Evolutionary conservation across 1,284 basidiomycete genomes (phyloP).

Genomic region (Anthracocystis setariae): DNA sequence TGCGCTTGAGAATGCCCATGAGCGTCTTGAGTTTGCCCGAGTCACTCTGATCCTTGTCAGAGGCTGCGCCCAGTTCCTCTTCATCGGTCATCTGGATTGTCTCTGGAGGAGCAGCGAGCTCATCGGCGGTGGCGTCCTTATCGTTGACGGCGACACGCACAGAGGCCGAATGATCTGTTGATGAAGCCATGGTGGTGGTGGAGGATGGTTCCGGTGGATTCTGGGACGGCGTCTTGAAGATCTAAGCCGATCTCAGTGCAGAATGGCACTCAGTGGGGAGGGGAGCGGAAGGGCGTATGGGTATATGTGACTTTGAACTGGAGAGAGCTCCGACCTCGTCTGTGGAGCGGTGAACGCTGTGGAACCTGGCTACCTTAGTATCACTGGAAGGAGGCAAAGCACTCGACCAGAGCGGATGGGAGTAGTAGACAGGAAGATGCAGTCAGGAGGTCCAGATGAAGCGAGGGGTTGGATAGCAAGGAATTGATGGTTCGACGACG

Average conservation of each 20-base stretch:
- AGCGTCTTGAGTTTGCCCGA: slow-evolving; percentile 64
- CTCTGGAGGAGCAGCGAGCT: slow-evolving; percentile 54
- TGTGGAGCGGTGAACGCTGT: too few relatives aligned
- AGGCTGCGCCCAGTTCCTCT: slow-evolving; percentile 58
- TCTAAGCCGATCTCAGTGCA: neutral
- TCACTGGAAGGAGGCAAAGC: too few relatives aligned
- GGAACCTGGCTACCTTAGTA: too few relatives aligned
- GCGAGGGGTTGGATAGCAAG: too few relatives aligned
- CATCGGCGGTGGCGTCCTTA: slow-evolving; percentile 53
- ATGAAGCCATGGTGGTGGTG: slow-evolving; percentile 19
- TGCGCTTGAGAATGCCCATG: slow-evolving; percentile 62
- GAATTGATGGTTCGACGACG: too few relatives aligned
- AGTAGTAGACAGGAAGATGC: too few relatives aligned
- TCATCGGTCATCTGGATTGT: slow-evolving; percentile 59
- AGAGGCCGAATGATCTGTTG: slow-evolving; percentile 16
- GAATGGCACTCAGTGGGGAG: too few relatives aligned
- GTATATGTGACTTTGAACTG: neutral
- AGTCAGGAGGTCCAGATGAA: too few relatives aligned
- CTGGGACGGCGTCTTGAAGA: neutral
- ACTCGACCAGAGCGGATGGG: too few relatives aligned
- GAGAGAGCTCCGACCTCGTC: neutral
- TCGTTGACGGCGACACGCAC: slow-evolving; percentile 25
- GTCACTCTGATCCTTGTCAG: slow-evolving; percentile 58
- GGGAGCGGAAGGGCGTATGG: neutral
- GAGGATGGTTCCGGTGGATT: neutral